phyloP scores from a whole-genome alignment of 495 filamentous ascomycete genomes.

The Penicillium psychrofluorescens region DNA sequence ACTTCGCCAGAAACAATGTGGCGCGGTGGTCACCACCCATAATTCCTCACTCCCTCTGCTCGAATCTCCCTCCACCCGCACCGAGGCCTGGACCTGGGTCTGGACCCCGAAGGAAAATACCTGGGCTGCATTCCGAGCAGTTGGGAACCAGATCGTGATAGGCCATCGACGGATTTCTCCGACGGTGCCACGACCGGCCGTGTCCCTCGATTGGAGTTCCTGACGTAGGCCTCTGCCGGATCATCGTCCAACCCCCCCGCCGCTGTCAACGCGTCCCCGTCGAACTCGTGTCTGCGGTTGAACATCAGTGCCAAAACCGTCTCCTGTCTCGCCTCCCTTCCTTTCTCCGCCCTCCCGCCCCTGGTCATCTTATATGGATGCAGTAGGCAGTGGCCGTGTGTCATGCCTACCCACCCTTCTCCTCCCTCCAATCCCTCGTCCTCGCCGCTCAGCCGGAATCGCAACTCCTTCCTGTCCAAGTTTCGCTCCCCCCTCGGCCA shows the following conservation, averaged over 20 bases:
- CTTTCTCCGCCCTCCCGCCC: constrained; percentile 3
- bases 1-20: constrained; percentile 29
- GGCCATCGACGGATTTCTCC: not conserved
- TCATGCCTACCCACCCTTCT: constrained; percentile 42
- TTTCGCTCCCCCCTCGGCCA: constrained; percentile 55
- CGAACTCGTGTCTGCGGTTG: not conserved
- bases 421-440: constrained; percentile 26
- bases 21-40: constrained; percentile 22
- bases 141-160: constrained; percentile 14
- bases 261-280: not conserved
- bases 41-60: constrained; percentile 16
- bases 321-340: constrained; percentile 1
- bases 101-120: too few species aligned
- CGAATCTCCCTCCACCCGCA: constrained; percentile 9
- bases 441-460: constrained; percentile 37
- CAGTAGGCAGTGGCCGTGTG: constrained; percentile 27
- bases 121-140: constrained; percentile 3
- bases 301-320: constrained; percentile 1
- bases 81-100: too few species aligned
- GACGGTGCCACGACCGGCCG: not conserved
- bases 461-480: constrained; percentile 48
- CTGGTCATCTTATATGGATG: constrained; percentile 30
- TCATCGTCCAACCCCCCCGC: not conserved
- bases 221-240: constrained; percentile 3
- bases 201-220: constrained; percentile 9